These are phyloP conservation scores for Wickerhamomyces chaumierensis DNA, from an alignment of 805 yeast species.

Conservation along the genomic window DNA sequence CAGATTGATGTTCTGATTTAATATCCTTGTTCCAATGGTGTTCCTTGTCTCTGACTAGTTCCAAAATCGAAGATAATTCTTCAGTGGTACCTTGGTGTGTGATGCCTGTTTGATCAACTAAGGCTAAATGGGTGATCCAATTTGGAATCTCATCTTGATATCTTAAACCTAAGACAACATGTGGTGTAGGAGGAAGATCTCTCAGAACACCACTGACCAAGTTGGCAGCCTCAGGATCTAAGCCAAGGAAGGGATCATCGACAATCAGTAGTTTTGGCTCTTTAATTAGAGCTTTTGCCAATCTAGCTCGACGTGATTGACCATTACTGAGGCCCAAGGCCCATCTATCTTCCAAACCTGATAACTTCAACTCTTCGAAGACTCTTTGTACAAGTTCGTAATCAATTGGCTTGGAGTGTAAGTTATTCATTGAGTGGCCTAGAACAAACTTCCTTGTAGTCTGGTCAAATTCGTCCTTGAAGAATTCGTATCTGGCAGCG, in stretches of 20 bases:
- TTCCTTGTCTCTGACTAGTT: slow-evolving; percentile 12
- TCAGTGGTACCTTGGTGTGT: slow-evolving; percentile 33
- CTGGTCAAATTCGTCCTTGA: slow-evolving; percentile 75
- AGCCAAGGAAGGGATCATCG: slow-evolving; percentile 89
- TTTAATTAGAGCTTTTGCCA: slow-evolving; percentile 62
- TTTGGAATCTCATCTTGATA: slow-evolving; percentile 64
- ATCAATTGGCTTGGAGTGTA: slow-evolving; percentile 17
- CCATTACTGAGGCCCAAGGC: slow-evolving; percentile 86
- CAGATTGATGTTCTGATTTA: slow-evolving; percentile 8
- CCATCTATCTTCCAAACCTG: slow-evolving; percentile 58
- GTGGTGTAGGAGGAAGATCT: slow-evolving; percentile 32
- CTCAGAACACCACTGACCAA: slow-evolving; percentile 46
- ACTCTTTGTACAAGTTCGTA: slow-evolving; percentile 28
- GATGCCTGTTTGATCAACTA: slow-evolving; percentile 47
- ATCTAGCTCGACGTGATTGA: slow-evolving; percentile 80
- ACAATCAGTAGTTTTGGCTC: slow-evolving; percentile 58
- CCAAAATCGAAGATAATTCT: slow-evolving; percentile 16
- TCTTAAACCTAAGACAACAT: slow-evolving; percentile 65
- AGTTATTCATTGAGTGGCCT: slow-evolving; percentile 27
- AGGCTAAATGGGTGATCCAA: slow-evolving; percentile 70
- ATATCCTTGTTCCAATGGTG: slow-evolving; percentile 8
- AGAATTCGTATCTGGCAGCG: slow-evolving; percentile 82
- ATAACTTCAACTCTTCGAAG: slow-evolving; percentile 40
- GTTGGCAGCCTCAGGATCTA: slow-evolving; percentile 64
- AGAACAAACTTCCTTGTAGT: slow-evolving; percentile 52